A percentile compares a stretch with the other conserved stretches of the same genome.
Conservation (phyloP, 2,329 filamentous ascomycete species). For the Stylonectria norvegica region DNA sequence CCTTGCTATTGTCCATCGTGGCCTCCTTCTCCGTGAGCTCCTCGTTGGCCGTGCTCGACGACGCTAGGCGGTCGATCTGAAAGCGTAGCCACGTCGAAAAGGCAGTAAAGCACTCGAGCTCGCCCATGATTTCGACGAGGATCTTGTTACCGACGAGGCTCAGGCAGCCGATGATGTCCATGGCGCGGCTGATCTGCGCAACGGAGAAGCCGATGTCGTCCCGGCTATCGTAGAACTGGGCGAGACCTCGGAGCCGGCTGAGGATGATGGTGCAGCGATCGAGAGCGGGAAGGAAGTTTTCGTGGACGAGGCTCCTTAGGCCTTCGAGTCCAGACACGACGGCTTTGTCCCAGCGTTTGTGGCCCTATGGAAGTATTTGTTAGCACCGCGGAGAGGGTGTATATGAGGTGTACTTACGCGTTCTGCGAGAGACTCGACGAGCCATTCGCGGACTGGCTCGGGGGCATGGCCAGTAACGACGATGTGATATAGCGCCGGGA, state of each 20-base stretch:
- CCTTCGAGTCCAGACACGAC: conserved; percentile 74
- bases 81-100: conserved; percentile 84
- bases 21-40: conserved; percentile 77
- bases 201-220: conserved; percentile 65
- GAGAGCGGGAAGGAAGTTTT: conserved; percentile 83
- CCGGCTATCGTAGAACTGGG: conserved; percentile 69
- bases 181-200: conserved; percentile 58
- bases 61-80: conserved; percentile 74
- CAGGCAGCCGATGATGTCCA: conserved; percentile 73
- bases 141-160: conserved; percentile 71
- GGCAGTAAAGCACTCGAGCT: conserved; percentile 70
- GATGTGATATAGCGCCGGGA: conserved; percentile 77
- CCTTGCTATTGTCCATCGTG: conserved; percentile 66
- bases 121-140: conserved; percentile 67
- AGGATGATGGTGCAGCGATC: conserved; percentile 80
- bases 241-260: conserved; percentile 77
- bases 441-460: conserved; percentile 75
- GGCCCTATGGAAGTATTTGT: conserved; percentile 57
- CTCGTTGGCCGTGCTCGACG: conserved; percentile 57
- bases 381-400: conserved; percentile 9
- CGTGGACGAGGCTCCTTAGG: conserved; percentile 73
- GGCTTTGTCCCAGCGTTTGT: conserved; percentile 93
- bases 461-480: conserved; percentile 80
- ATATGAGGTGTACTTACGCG: conserved; percentile 50
- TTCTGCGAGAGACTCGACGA: conserved; percentile 78